phyloP scores from a whole-genome alignment of 176 grass and related monocot genomes.

The Alloteropsis semialata region DNA sequence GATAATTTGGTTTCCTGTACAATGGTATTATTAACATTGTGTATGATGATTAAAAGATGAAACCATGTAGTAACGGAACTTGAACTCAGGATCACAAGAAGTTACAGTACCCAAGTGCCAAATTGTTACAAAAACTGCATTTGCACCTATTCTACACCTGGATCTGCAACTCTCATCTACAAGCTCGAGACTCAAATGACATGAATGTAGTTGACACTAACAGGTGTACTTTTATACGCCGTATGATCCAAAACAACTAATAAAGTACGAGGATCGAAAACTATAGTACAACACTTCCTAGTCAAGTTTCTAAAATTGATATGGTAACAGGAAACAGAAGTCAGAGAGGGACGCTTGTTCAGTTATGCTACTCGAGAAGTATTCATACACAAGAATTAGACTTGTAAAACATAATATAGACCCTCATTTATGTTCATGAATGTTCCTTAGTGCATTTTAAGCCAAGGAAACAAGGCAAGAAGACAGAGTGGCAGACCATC shows the following conservation, averaged over 20 bases:
- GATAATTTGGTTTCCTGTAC: neutral
- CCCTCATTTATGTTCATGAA: neutral
- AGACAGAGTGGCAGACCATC: too few species aligned
- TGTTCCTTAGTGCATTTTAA: neutral
- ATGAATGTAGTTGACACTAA: neutral
- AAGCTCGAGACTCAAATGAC: neutral
- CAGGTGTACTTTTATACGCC: neutral
- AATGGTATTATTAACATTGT: neutral
- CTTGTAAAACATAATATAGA: neutral
- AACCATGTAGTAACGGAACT: neutral
- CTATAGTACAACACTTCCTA: neutral
- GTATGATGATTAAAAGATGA: neutral
- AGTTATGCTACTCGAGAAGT: slow-evolving; percentile 5
- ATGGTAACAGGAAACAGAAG: neutral
- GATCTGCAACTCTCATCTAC: neutral
- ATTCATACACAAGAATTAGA: neutral
- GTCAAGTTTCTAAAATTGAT: neutral
- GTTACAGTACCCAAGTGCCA: neutral
- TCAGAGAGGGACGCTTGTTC: neutral
- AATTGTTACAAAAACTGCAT: neutral
- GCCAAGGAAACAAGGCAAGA: neutral
- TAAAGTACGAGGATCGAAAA: neutral
- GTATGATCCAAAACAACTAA: neutral
- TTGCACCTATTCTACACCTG: neutral
- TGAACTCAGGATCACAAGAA: neutral